Percentiles rank a stretch among this genome's conserved stretches.
phyloP scores from a whole-genome alignment of 176 grass and related monocot species.

The Dactylis glomerata region DNA sequence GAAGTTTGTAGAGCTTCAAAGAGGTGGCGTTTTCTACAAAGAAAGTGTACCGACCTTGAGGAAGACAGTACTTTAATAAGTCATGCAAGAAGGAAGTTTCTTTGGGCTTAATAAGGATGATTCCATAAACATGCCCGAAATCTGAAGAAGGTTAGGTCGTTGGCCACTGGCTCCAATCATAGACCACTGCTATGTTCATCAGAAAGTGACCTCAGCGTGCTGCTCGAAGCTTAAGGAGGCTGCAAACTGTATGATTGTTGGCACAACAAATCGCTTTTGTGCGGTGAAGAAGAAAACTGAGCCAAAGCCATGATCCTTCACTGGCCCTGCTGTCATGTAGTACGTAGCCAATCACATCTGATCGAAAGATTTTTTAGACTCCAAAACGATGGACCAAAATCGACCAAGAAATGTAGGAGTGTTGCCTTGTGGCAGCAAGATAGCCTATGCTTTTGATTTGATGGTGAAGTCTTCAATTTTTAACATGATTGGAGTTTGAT shows the following conservation, averaged over 20 bases:
- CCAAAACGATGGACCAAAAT: not conserved
- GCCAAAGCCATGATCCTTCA: not conserved
- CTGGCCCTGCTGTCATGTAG: not conserved
- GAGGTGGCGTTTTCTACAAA: not conserved
- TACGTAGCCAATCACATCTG: not conserved
- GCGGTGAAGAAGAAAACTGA: slow-evolving; percentile 20
- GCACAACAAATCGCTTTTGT: slow-evolving; percentile 13
- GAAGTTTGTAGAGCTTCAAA: not conserved
- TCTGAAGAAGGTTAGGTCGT: not conserved
- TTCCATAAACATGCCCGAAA: not conserved
- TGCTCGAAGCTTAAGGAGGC: not conserved
- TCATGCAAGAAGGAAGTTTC: not conserved
- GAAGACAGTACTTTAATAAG: not conserved
- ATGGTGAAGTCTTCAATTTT: not conserved
- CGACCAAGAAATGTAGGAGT: not conserved
- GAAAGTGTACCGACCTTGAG: not conserved
- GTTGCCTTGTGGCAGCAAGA: not conserved
- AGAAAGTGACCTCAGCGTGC: slow-evolving; percentile 12
- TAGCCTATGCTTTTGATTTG: not conserved
- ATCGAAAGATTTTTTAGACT: not conserved
- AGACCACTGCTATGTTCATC: not conserved
- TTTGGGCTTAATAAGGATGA: slow-evolving; percentile 21
- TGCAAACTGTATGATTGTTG: slow-evolving; percentile 42
- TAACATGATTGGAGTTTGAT: not conserved
- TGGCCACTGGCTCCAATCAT: not conserved